phyloP scores from a whole-genome alignment of 2,329 filamentous ascomycete genomes.

The Xylaria multiplex region DNA sequence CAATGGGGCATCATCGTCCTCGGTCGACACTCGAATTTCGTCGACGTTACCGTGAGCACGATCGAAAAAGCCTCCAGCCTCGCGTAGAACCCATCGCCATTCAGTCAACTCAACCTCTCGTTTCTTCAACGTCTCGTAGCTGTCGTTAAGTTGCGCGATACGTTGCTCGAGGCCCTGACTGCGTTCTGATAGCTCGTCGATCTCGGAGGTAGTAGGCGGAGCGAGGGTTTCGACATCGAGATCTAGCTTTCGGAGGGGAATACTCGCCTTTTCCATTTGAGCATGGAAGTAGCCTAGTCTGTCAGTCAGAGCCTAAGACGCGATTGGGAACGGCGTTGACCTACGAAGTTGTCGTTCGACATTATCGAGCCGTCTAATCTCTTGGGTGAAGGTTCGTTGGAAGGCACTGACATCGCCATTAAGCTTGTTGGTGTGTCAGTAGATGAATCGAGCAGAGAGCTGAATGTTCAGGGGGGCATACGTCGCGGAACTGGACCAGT shows the following conservation, averaged over 20 bases:
- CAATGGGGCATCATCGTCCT: conserved; percentile 91
- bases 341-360: conserved; percentile 95
- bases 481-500: conserved; percentile 96
- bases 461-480: conserved; percentile 59
- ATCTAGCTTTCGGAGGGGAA: conserved; percentile 87
- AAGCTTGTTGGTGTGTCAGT: conserved; percentile 65
- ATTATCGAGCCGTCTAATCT: conserved; percentile 97
- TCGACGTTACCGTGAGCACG: conserved; percentile 95
- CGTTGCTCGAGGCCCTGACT: conserved; percentile 93
- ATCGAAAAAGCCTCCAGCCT: conserved; percentile 98
- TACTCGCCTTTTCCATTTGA: conserved; percentile 94
- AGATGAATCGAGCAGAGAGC: conserved; percentile 29
- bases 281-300: conserved; percentile 84
- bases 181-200: conserved; percentile 93
- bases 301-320: conserved; percentile 47
- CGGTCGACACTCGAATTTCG: conserved; percentile 90
- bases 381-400: conserved; percentile 96
- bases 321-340: conserved; percentile 51
- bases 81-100: conserved; percentile 97
- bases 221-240: conserved; percentile 89
- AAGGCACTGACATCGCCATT: conserved; percentile 94
- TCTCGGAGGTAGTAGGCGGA: conserved; percentile 90
- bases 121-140: conserved; percentile 98
- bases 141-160: conserved; percentile 91
- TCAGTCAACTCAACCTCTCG: conserved; percentile 96